Base-by-base conservation (phyloP, 116 monocot genomes). In the Zostera marina region DNA sequence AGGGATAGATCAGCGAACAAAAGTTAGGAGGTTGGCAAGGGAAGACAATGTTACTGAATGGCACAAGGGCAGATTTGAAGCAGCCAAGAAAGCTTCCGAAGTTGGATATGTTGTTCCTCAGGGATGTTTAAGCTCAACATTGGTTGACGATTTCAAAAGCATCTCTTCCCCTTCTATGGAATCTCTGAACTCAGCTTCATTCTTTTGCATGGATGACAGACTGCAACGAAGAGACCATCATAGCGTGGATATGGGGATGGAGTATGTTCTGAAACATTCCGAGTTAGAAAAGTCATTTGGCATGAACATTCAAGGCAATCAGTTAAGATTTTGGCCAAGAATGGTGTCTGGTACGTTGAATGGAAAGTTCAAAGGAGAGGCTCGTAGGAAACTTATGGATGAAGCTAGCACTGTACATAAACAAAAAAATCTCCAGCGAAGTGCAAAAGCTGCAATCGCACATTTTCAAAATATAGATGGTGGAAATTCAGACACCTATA, bases 1-100 rank as follows among this genome's bases (percentile, higher is more conserved):
- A 79, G 96, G 96, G 15, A 89, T 88, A 68, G 96, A 96, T 67
- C 68, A 72, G 53, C 80, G 89, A 14, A 96, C 96, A 51, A 96
- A 78, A 72, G 66, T 53, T 6, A 77, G 77, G 74, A 82, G 96
- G 68, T 20, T 80, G 62, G 85, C 82, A 44, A 85, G 89, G 68
- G 96, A 85, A 71, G 63, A 77, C 62, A 54, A 72, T 32, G 47
- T 67, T 58, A 57, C 64, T 44, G 8, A 53, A 42, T 68, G 80
- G 78, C 49, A 73, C 6, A 74, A 19, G 55, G 74, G 82, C 62
- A 82, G 82, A 76, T 65, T 64, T 55, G 64, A 76, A 54, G 62
- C 67, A 60, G 96, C 96, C 13, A 80, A 22, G 62, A 62, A 76
- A 59, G 85, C 85, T 65, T 82, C 96, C 20, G 76, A 80, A 64